Base-by-base conservation (phyloP, 2,329 filamentous ascomycete genomes). In the Hirsutella thompsonii region DNA sequence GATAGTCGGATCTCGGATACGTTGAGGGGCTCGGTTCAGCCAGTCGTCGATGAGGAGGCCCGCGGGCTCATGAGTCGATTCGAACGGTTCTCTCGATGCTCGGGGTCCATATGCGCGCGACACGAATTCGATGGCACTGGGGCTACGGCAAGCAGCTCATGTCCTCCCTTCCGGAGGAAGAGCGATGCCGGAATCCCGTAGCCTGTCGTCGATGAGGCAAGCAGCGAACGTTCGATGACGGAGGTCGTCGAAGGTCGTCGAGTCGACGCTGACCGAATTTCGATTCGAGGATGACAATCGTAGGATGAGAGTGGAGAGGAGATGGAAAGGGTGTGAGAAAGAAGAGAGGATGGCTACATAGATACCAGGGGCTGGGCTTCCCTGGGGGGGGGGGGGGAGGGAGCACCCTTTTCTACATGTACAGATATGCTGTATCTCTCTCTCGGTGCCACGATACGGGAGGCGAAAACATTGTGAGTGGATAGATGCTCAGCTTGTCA, bases 131-230 rank as follows among this genome's bases (percentile, higher is more conserved):
- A 4, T 18, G 23, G 23, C 14, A 23, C 23, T 8, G 16, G 10
- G 16, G 39, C 40, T 34, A 29, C 40, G 28, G 23, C 21, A 34
- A 34, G 40, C 29, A 42, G 40, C 40, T 33, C 35, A 42, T 37
- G 18, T n/a, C 16, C 19, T 11, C 23, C 23, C 23, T 6, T 26
- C 23, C 11, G 23, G 23, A 26, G 32, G 18, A 34, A 8, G 32
- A 18, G 32, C 32, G 16, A 34, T n/a, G 32, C 32, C 32, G 32
- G 23, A 11, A 26, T 26, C 23, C 19, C 13, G 28, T n/a, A 8
- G 37, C 37, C 32, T 3, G 11, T 34, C 11, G 14, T 34, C 32
- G 32, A 34, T 34, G 14, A 16, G 16, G 32, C 14, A 18, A 33
- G 32, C 14, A 18, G 32, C 13, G 4, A 6, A 18, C 2, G 32